Conservation (phyloP, 2,329 filamentous ascomycete genomes). For the Cryphonectria nitschkei region DNA sequence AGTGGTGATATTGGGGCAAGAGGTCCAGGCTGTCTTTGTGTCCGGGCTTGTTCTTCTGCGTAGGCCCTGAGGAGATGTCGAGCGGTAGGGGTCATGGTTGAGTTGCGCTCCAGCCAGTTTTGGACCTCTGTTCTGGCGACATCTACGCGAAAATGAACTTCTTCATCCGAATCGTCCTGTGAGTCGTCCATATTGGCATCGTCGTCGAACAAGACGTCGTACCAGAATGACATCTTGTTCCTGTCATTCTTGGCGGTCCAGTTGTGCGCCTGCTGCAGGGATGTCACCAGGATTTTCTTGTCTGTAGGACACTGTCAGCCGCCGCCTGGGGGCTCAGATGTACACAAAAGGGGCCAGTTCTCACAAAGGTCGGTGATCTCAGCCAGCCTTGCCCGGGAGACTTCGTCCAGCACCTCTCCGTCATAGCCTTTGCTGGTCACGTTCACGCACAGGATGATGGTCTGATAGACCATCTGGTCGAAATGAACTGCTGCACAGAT, state of each 20-base stretch:
- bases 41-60: slow-evolving; percentile 46
- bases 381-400: slow-evolving; percentile 58
- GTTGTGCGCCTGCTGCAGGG: slow-evolving; percentile 69
- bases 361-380: slow-evolving; percentile 68
- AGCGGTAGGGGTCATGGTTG: slow-evolving; percentile 60
- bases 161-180: slow-evolving; percentile 56
- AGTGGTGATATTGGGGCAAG: slow-evolving; percentile 55
- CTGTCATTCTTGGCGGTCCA: slow-evolving; percentile 71
- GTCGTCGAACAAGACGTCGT: slow-evolving; percentile 65
- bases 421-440: slow-evolving; percentile 71
- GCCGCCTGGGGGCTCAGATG: neutral
- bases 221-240: slow-evolving; percentile 73
- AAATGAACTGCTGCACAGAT: slow-evolving; percentile 67
- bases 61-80: slow-evolving; percentile 59
- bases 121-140: slow-evolving; percentile 63
- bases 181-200: slow-evolving; percentile 51
- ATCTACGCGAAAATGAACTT: slow-evolving; percentile 57
- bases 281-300: slow-evolving; percentile 69
- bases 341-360: slow-evolving; percentile 33
- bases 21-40: slow-evolving; percentile 53
- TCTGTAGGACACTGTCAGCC: slow-evolving; percentile 46
- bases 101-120: slow-evolving; percentile 66
- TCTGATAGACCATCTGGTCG: slow-evolving; percentile 68
- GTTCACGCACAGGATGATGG: slow-evolving; percentile 68
- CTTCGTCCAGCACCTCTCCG: slow-evolving; percentile 63